Conservation (phyloP, 169 alveolate species). For the Cryptosporidium parvum region DNA sequence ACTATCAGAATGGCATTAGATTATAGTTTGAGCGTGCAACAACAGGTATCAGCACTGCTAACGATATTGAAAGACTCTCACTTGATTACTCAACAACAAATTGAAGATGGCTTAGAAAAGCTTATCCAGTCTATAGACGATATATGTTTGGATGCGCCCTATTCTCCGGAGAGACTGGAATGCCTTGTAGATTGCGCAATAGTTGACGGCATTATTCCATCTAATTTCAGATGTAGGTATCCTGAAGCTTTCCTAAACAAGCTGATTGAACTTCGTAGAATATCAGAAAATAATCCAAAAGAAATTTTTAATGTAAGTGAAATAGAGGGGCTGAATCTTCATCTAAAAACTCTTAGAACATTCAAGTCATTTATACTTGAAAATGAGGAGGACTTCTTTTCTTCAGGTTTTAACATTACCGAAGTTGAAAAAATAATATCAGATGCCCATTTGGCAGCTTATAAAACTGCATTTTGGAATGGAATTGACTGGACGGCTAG, state of each 20-base stretch:
- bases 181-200: constrained; percentile 73
- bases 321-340: constrained; percentile 19
- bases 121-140: constrained; percentile 74
- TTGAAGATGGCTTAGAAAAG: constrained; percentile 73
- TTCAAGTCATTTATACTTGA: constrained; percentile 58
- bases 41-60: constrained; percentile 65
- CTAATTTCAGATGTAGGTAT: constrained; percentile 68
- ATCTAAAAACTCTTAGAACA: constrained; percentile 28
- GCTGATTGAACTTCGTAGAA: constrained; percentile 38
- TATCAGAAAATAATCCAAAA: constrained; percentile 5
- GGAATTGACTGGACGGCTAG: constrained; percentile 55
- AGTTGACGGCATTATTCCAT: constrained; percentile 63
- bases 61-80: constrained; percentile 67
- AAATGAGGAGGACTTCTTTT: constrained; percentile 66
- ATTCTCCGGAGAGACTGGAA: constrained; percentile 71
- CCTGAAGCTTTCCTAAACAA: constrained; percentile 58
- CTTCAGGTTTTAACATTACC: constrained; percentile 24
- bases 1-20: constrained; percentile 74
- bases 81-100: constrained; percentile 66
- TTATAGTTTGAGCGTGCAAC: constrained; percentile 61
- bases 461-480: constrained; percentile 54
- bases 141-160: constrained; percentile 71
- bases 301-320: constrained; percentile 31
- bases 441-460: constrained; percentile 54
- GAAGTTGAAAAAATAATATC: constrained; percentile 63